Conservation (phyloP, 768 basidiomycete genomes). For the Mycena olivaceomarginata region DNA sequence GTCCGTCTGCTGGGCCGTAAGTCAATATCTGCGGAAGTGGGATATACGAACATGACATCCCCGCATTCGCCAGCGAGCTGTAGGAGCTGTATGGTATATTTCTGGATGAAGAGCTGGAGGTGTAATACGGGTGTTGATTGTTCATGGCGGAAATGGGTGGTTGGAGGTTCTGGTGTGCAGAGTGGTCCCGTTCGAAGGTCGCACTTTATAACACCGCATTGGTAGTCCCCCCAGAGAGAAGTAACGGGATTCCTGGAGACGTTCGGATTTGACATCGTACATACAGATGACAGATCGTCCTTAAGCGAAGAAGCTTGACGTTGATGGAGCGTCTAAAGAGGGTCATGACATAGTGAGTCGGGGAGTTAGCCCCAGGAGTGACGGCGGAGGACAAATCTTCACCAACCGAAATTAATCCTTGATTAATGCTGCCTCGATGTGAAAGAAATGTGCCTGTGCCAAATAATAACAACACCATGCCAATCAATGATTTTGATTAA, state of each 20-base stretch:
- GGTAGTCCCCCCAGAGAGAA: not conserved
- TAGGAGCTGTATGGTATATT: constrained; percentile 24
- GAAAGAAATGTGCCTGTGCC: not conserved
- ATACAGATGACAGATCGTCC: constrained; percentile 26
- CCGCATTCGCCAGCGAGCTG: constrained; percentile 28
- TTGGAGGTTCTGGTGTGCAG: not conserved
- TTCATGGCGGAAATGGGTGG: constrained; percentile 1
- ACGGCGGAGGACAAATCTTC: not conserved
- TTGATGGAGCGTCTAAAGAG: constrained; percentile 1
- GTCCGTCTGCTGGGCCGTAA: constrained; percentile 13
- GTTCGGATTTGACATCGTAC: constrained; percentile 23
- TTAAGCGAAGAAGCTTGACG: constrained; percentile 14
- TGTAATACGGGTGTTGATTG: constrained; percentile 6
- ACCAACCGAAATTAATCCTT: not conserved
- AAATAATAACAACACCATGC: not conserved
- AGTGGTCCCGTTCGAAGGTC: not conserved
- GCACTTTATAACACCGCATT: constrained; percentile 12
- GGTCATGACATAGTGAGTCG: not conserved
- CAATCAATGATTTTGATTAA: not conserved
- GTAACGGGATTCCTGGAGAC: constrained; percentile 1
- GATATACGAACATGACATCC: constrained; percentile 22
- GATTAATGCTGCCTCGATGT: constrained; percentile 9
- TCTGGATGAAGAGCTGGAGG: not conserved
- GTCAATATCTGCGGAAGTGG: not conserved
- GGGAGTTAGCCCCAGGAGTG: not conserved